Conservation (phyloP, 805 yeast species). For the Hyphopichia homilentoma region DNA sequence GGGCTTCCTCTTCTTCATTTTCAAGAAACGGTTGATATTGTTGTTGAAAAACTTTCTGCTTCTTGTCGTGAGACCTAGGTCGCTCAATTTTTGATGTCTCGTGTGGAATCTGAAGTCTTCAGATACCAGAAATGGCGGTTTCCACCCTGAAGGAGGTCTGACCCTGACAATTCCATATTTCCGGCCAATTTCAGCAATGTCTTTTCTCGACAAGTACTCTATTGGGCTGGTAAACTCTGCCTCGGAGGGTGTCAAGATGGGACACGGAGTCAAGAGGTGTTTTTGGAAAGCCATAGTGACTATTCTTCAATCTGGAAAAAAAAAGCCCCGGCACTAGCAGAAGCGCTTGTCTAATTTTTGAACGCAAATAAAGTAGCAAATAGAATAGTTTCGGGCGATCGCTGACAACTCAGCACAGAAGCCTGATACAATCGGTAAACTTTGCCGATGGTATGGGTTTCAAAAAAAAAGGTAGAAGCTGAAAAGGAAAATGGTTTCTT, state of each 20-base stretch:
- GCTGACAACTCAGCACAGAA: no score
- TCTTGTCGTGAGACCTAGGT: constrained; percentile 59
- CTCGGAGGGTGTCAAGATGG: constrained; percentile 42
- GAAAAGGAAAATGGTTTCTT: no score
- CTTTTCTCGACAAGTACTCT: constrained; percentile 40
- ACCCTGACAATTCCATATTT: constrained; percentile 51
- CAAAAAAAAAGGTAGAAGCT: no score
- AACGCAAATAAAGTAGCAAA: no score
- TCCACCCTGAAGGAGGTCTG: constrained; percentile 51
- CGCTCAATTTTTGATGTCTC: constrained; percentile 62
- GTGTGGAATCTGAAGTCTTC: constrained; percentile 60
- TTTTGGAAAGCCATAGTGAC: constrained; percentile 20
- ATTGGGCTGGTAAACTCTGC: constrained; percentile 50
- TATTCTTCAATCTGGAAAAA: not conserved
- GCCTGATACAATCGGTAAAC: no score
- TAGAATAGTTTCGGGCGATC: no score
- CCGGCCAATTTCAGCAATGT: constrained; percentile 38
- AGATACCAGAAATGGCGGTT: constrained; percentile 54
- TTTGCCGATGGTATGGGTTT: no score
- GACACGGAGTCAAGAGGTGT: constrained; percentile 35
- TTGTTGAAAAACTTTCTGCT: constrained; percentile 59
- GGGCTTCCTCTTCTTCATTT: constrained; percentile 37
- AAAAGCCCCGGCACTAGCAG: not conserved
- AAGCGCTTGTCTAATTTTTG: no score
- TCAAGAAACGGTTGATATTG: constrained; percentile 56